A percentile compares a stretch with the other conserved stretches of the same genome.
These are phyloP conservation scores for Alternaria tenuissima DNA, from an alignment of 2,329 filamentous ascomycete species.

Conservation along the genomic window DNA sequence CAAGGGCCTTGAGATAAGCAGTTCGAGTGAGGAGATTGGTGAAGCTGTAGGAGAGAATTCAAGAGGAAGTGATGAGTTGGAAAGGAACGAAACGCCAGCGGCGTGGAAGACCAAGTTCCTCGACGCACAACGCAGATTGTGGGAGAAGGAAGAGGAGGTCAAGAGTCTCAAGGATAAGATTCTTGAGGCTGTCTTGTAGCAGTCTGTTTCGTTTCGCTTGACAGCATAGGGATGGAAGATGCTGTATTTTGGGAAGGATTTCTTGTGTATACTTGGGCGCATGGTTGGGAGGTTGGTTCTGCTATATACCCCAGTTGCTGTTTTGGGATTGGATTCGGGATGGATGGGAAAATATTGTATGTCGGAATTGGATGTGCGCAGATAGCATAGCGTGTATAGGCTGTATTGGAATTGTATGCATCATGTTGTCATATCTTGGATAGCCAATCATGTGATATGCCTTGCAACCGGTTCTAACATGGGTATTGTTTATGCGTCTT, in stretches of 20 bases:
- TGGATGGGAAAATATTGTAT: neutral
- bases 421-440: neutral
- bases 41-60: slow-evolving; percentile 15
- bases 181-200: slow-evolving; percentile 50
- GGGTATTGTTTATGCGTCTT: neutral
- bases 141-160: slow-evolving; percentile 47
- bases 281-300: slow-evolving; percentile 22
- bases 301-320: slow-evolving; percentile 38
- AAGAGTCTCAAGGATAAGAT: slow-evolving; percentile 48
- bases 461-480: neutral
- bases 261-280: slow-evolving; percentile 11
- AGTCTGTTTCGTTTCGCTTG: neutral
- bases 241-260: neutral
- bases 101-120: slow-evolving; percentile 48
- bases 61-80: slow-evolving; percentile 15
- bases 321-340: slow-evolving; percentile 18
- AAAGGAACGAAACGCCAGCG: slow-evolving; percentile 24
- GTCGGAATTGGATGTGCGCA: neutral
- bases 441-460: neutral
- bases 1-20: slow-evolving; percentile 45
- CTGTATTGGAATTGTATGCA: neutral
- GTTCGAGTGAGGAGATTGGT: neutral
- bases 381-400: neutral
- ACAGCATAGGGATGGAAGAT: neutral
- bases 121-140: slow-evolving; percentile 45